phyloP scores from a whole-genome alignment of 306 rosid genomes.

The Erythrophleum fordii region DNA sequence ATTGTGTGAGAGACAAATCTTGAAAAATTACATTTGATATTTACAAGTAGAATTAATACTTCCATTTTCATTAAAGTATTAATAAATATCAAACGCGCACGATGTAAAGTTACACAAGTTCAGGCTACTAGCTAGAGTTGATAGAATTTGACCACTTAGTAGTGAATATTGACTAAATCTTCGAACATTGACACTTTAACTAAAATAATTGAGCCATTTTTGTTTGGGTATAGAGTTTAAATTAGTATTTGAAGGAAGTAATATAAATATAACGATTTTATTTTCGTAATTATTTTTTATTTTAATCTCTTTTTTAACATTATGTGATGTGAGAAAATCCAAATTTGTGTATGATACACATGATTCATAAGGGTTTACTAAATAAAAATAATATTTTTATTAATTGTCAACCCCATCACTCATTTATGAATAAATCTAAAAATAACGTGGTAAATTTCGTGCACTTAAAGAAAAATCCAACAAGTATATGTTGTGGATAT shows the following conservation, averaged over 20 bases:
- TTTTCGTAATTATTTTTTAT: too few relatives aligned
- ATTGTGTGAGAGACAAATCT: not conserved
- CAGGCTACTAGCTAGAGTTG: not conserved
- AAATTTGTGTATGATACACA: too few relatives aligned
- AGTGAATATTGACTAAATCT: conserved; percentile 1
- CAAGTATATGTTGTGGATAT: too few relatives aligned
- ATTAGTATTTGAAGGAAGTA: too few relatives aligned
- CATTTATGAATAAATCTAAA: too few relatives aligned
- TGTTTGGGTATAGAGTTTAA: not conserved
- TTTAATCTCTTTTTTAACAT: too few relatives aligned
- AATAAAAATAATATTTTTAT: too few relatives aligned
- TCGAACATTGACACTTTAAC: not conserved
- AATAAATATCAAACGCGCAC: not conserved
- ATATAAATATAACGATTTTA: not conserved
- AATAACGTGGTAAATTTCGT: too few relatives aligned
- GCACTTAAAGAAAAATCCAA: too few relatives aligned
- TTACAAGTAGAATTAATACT: not conserved
- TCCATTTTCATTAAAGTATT: not conserved
- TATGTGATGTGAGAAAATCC: too few relatives aligned
- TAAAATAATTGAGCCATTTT: not conserved
- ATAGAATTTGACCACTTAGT: not conserved
- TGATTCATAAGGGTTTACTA: too few relatives aligned
- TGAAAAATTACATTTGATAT: not conserved
- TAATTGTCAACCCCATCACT: too few relatives aligned
- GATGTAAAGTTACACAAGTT: not conserved